Evolutionary conservation across 176 grass and related monocot genomes (phyloP), one percentile per base, ranked within the genome.

Genomic region (Eremochloa ophiuroides): DNA sequence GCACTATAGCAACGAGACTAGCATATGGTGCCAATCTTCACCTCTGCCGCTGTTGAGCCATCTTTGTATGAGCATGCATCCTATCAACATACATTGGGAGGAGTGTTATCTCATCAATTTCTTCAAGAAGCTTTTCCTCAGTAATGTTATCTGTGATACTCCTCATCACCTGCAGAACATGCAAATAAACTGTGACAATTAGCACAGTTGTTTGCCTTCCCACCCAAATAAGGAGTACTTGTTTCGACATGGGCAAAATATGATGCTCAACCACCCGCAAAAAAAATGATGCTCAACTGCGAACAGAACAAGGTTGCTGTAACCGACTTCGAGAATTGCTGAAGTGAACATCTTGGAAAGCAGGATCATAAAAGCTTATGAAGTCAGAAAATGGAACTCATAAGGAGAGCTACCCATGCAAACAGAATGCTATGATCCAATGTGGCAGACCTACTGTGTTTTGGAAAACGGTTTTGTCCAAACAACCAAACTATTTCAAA

Each of bases 91-190:
- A 96, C 93, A 96, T 96, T 1, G 93, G 93, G 27, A 96, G 93
- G 50, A 76, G 34, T n/a, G 61, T 87, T 17, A 93, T 96, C 80
- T 93, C 88, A 0, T 69, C 28, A 29, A 93, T 96, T 60, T 93
- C 87, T 74, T 80, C 62, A 11, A 96, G 79, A 77, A 96, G 93
- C 59, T 93, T 91, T 56, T 93, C 90, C 83, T 92, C 88, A 0
- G 91, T 97, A 23, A 93, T 97, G 35, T 97, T 97, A 73, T 97
- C 91, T 10, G 88, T 83, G 61, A 97, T 97, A 30, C 94, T 97
- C 74, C 91, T 91, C 91, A 97, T 91, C 10, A 97, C 94, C 91
- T 97, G 29, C 7, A 80, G 4, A 51, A 16, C 25, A 75, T 15
- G 6, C 23, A 80, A 25, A 51, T 34, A 60, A 73, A 34, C 29